Base-by-base conservation (phyloP, 805 yeast genomes). In the Kluyveromyces lactis region DNA sequence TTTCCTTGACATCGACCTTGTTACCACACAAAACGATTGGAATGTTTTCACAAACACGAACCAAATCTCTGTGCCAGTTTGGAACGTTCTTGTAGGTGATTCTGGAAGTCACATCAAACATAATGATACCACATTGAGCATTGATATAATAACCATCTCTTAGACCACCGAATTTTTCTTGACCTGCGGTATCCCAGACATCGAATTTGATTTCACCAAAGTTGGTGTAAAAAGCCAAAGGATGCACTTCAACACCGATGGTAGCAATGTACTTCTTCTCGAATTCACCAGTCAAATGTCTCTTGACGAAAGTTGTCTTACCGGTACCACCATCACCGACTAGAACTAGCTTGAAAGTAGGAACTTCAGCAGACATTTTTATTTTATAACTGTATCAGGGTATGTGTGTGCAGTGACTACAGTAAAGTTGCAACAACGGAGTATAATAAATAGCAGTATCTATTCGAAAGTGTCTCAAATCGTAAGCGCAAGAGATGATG, bases 301-400 rank as follows among this genome's bases (percentile, higher is more conserved):
- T 89, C 78, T 94, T 92, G 68, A 92, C 99, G 59, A 92, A 92
- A 44, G 99, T 92, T 75, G 99, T 92, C 81, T 92, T 92, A 74
- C 99, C 99, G 69, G 98, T 92, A 80, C 99, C 99, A 77, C 99
- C 99, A 66, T 92, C 99, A 67, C 99, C 99, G 71, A 92, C 98
- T 62, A 92, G 81, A 60, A 92, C 99, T 68, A 92, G 80, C 76
- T 92, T 92, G 72, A 92, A 92, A 53, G 95, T 86, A 56, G 98
- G 97, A 68, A 87, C 94, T 73, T 79, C 81, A 60, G 70, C 71
- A 58, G 84, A 78, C 85, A 80, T 79, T 65, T 33, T 12, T 26
- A 24, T 31, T 18, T 38, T 3, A 29, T 39, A 36, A 23, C 26
- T n/a, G n/a, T n/a, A n/a, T n/a, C n/a, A n/a, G 13, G n/a, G n/a